A percentile compares a stretch with the other conserved stretches of the same genome.
These are phyloP conservation scores for Leishmania lainsoni DNA, from an alignment of 208 protist species.

Conservation along the genomic window DNA sequence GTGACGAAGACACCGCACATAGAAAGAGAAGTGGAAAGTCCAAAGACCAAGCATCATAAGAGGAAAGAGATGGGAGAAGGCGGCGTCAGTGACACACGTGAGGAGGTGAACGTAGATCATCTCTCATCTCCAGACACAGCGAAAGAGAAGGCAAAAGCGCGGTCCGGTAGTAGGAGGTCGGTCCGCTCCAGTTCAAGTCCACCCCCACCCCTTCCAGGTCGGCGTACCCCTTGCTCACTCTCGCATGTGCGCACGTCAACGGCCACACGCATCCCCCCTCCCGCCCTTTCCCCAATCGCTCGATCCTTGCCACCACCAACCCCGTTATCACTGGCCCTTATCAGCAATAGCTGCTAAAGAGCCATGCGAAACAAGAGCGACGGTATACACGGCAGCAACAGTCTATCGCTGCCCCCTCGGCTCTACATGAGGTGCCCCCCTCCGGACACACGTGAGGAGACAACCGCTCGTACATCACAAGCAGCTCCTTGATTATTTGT, in stretches of 20 bases:
- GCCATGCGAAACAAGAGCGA: neutral
- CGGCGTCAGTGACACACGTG: neutral
- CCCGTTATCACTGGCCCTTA: neutral
- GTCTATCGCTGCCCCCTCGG: neutral
- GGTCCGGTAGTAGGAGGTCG: no score
- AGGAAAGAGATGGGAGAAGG: conserved; percentile 4
- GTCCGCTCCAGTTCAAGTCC: neutral
- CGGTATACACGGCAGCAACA: neutral
- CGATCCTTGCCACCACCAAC: neutral
- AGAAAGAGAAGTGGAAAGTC: neutral
- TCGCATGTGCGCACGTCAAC: neutral
- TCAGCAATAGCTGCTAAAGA: neutral
- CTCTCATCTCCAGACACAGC: neutral
- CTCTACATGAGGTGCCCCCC: neutral
- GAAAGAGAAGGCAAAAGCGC: neutral
- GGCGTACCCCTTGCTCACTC: neutral
- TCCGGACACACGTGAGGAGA: neutral
- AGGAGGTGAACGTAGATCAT: neutral
- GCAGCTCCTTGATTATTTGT: neutral
- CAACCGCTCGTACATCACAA: neutral
- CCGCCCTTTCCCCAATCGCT: neutral
- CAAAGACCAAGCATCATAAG: conserved; percentile 16
- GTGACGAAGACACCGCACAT: neutral
- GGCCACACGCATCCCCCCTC: neutral
- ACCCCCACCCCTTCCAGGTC: neutral